Percentiles rank a stretch among this genome's conserved stretches.
These are phyloP conservation scores for Fusarium floridanum DNA, from an alignment of 2,329 filamentous ascomycete species.

Conservation along the genomic window DNA sequence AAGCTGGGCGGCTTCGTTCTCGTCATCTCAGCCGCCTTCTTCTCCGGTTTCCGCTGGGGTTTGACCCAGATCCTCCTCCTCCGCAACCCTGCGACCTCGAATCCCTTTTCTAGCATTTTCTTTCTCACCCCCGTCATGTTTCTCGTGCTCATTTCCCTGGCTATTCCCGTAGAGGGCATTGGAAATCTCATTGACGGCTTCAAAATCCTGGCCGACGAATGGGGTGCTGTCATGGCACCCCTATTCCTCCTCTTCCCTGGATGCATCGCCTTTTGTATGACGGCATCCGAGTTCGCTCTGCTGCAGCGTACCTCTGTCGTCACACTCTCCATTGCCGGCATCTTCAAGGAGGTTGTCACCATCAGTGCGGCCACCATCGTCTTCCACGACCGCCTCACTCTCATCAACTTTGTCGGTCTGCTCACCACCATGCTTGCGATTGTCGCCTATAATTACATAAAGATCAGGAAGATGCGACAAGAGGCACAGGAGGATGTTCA, in stretches of 20 bases:
- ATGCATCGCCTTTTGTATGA: constrained; percentile 94
- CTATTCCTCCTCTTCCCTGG: constrained; percentile 90
- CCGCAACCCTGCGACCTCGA: constrained; percentile 92
- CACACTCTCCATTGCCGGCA: constrained; percentile 94
- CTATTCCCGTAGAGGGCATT: constrained; percentile 88
- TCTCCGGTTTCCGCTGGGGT: constrained; percentile 97
- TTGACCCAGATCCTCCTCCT: constrained; percentile 97
- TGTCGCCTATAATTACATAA: constrained; percentile 92
- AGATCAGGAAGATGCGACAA: constrained; percentile 87
- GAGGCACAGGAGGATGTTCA: constrained; percentile 74
- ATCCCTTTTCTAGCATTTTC: constrained; percentile 97
- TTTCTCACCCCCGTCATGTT: constrained; percentile 99
- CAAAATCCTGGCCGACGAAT: constrained; percentile 70
- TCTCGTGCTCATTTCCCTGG: constrained; percentile 80
- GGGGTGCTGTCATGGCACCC: constrained; percentile 75
- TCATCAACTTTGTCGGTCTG: constrained; percentile 88
- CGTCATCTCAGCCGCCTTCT: constrained; percentile 93
- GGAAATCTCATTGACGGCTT: constrained; percentile 75
- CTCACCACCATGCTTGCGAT: constrained; percentile 92
- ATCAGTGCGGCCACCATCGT: constrained; percentile 89
- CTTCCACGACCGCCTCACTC: constrained; percentile 88
- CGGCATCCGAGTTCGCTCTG: constrained; percentile 93
- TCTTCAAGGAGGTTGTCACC: constrained; percentile 98
- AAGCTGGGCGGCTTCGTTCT: constrained; percentile 87
- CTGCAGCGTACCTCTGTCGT: constrained; percentile 96